These are phyloP conservation scores for Straminergon stramineum DNA, from an alignment of 225 moss, liverwort and hornwort species.

Conservation along the genomic window DNA sequence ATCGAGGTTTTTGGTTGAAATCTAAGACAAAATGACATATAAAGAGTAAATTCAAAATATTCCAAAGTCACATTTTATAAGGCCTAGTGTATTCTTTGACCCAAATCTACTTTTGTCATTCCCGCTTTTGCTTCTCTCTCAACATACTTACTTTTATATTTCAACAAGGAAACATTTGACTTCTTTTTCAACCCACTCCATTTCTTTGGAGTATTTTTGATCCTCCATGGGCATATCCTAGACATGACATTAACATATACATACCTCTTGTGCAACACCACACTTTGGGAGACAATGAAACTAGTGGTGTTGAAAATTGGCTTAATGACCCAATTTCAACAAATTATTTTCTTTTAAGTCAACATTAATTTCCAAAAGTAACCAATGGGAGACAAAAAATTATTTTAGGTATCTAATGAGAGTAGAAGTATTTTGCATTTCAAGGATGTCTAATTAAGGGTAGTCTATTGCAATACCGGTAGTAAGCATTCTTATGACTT, in stretches of 20 bases:
- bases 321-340: background rate
- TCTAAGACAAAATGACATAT: background rate
- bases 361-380: accelerated
- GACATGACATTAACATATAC: background rate
- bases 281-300: background rate
- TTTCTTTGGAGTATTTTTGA: background rate
- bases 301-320: accelerated
- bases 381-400: background rate
- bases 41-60: background rate
- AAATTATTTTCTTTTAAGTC: background rate
- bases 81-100: background rate
- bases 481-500: background rate
- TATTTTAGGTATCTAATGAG: background rate
- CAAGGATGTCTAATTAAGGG: background rate
- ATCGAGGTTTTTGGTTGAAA: background rate
- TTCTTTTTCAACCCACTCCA: too few relatives aligned
- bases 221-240: background rate
- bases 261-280: accelerated
- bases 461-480: accelerated
- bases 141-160: background rate
- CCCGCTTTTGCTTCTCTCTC: accelerated
- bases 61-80: background rate
- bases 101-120: accelerated
- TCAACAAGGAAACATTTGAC: background rate
- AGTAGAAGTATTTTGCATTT: background rate